Conservation (phyloP, 768 basidiomycete species). For the Mycena belliarum region DNA sequence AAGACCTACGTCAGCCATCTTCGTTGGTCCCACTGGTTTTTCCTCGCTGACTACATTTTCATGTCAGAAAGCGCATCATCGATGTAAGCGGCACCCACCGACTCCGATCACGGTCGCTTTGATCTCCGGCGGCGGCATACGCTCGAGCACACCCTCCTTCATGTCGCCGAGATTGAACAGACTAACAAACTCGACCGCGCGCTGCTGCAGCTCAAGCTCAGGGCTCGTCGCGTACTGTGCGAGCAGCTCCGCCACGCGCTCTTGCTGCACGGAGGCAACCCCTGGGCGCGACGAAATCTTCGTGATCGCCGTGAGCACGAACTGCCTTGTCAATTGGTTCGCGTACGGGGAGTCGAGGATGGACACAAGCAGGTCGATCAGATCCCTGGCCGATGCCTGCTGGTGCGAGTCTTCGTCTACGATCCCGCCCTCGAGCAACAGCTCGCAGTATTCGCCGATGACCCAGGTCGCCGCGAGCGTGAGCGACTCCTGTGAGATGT, state of each 20-base stretch:
- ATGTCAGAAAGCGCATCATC: constrained; percentile 4
- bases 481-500: constrained; percentile 95
- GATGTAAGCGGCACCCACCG: constrained; percentile 47
- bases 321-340: constrained; percentile 89
- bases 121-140: constrained; percentile 98
- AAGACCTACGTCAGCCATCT: constrained; percentile 65
- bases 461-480: constrained; percentile 94
- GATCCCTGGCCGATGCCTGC: constrained; percentile 75
- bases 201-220: constrained; percentile 93
- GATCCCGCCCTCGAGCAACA: constrained; percentile 82
- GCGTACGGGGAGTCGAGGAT: constrained; percentile 93
- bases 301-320: constrained; percentile 84
- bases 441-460: constrained; percentile 94
- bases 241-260: constrained; percentile 76
- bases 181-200: constrained; percentile 92
- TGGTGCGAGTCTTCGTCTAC: constrained; percentile 72
- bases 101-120: constrained; percentile 96
- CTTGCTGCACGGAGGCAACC: constrained; percentile 66
- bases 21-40: constrained; percentile 91
- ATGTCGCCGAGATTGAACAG: constrained; percentile 79
- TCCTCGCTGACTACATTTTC: constrained; percentile 80
- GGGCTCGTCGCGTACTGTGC: constrained; percentile 83
- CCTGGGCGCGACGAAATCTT: constrained; percentile 86
- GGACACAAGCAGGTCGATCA: constrained; percentile 84
- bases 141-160: constrained; percentile 84